Evolutionary conservation across 2,329 filamentous ascomycete species (phyloP), one percentile per base, ranked within the genome.

Genomic region (Colletotrichum sidae): DNA sequence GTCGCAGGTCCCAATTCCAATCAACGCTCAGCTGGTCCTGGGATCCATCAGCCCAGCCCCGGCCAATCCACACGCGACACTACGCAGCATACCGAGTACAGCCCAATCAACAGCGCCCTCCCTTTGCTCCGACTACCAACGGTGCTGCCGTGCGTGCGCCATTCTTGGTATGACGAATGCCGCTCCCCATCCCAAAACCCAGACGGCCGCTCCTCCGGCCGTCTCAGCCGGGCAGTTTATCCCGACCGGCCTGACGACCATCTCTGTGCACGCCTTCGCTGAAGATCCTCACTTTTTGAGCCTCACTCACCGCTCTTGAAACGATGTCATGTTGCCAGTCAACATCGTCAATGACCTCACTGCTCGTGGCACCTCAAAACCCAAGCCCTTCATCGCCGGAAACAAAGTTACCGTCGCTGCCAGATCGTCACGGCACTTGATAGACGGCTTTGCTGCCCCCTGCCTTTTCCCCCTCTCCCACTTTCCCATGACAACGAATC

Each of bases 141-240:
- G 25, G 25, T 25, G 25, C 25, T 61, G 57, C 57, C 57, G 62
- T 55, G 51, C 44, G 44, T 60, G 61, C 56, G 60, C 12, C 41
- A 33, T 42, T 51, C 57, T 61, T 61, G 51, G 50, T 65, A 65
- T 65, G 57, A 61, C 57, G 57, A 60, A 12, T 61, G 51, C 51
- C 57, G 45, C 17, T 56, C 54, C 54, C 54, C 39, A 55, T 38
- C 25, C 12, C 13, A 33, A 33, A 56, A 47, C 54, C 15, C 42
- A 60, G 38, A 45, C 44, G 34, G 17, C 38, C 33, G 25, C 38
- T 15, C 51, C 42, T 25, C 25, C 25, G 25, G 25, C 62, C 62
- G 57, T 55, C 51, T 35, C 51, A 65, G 57, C 51, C 51, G 51
- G 62, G 45, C 62, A 61, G 41, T 45, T 39, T 46, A 61, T 47